Conservation (phyloP, 768 basidiomycete genomes). For the Mycena vulgaris region DNA sequence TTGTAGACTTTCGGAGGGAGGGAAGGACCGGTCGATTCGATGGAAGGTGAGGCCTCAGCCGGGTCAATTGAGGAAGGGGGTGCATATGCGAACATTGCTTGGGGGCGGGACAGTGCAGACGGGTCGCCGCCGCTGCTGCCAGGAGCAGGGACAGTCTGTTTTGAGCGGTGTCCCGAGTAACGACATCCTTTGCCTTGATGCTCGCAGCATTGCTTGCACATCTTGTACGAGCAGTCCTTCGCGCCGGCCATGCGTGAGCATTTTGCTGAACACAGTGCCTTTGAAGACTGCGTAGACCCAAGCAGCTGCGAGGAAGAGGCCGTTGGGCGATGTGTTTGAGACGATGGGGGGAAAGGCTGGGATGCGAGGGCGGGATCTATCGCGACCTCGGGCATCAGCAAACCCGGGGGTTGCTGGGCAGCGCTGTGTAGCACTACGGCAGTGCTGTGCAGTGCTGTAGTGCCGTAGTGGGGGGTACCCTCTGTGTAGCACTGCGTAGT, state of each 20-base stretch:
- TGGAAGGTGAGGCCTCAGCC: no score
- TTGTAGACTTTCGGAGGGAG: slow-evolving; percentile 8
- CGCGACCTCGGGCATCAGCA: no score
- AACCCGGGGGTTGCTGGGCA: no score
- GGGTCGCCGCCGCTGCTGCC: slow-evolving; percentile 1
- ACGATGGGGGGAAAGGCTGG: no score
- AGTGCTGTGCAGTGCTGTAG: no score
- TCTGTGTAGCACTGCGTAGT: no score
- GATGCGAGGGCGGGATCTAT: no score
- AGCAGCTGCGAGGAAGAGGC: not conserved
- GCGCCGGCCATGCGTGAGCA: not conserved
- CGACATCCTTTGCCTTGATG: slow-evolving; percentile 7
- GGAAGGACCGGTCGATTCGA: not conserved
- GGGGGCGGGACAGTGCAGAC: slow-evolving; percentile 3
- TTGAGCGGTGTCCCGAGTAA: slow-evolving; percentile 1
- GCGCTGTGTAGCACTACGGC: no score
- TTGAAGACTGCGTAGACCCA: not conserved
- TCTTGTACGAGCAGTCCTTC: not conserved
- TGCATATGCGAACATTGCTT: slow-evolving; percentile 5
- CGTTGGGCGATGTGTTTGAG: no score
- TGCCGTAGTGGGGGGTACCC: no score
- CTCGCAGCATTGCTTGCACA: slow-evolving; percentile 22
- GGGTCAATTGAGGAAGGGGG: no score
- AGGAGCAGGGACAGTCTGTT: not conserved
- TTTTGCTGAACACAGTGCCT: not conserved